phyloP scores from a whole-genome alignment of 192 early-diverging fungal genomes.

The Funneliformis mosseae region DNA sequence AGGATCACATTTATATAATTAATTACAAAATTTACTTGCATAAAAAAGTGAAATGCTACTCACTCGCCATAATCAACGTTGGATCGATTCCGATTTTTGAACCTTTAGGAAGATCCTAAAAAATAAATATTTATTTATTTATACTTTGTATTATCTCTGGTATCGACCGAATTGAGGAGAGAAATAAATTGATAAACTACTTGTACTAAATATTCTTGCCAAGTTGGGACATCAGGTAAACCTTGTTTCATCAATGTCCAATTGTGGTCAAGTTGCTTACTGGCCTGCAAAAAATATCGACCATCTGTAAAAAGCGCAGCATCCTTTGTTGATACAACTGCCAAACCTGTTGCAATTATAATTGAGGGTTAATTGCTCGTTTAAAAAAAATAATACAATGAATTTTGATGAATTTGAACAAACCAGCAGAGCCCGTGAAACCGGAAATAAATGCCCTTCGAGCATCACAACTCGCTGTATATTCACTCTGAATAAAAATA shows the following conservation, averaged over 20 bases:
- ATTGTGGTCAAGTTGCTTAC: constrained; percentile 86
- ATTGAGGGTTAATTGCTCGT: not conserved
- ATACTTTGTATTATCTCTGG: too few species aligned
- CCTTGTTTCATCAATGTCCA: constrained; percentile 97
- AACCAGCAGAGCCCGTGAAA: constrained; percentile 97
- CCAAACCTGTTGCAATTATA: constrained; percentile 58
- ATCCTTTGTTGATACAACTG: constrained; percentile 79
- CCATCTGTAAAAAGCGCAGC: constrained; percentile 97
- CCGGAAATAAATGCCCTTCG: constrained; percentile 91
- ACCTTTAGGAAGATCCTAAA: constrained; percentile 64
- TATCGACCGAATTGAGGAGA: too few species aligned
- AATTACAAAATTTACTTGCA: not conserved
- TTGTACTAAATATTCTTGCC: constrained; percentile 85
- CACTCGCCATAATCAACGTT: constrained; percentile 76
- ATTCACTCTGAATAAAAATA: constrained; percentile 78
- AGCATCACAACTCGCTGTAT: constrained; percentile 86
- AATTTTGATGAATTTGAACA: not conserved
- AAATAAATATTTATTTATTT: too few species aligned
- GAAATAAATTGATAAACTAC: constrained; percentile 44
- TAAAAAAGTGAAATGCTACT: constrained; percentile 21
- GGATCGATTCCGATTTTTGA: constrained; percentile 95
- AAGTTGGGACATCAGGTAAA: constrained; percentile 81
- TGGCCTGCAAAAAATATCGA: constrained; percentile 96
- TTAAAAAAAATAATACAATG: constrained; percentile 10
- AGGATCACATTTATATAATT: not conserved